These are phyloP conservation scores for Trichoderma brevicompactum DNA, from an alignment of 2,329 filamentous ascomycete genomes.

Conservation along the genomic window DNA sequence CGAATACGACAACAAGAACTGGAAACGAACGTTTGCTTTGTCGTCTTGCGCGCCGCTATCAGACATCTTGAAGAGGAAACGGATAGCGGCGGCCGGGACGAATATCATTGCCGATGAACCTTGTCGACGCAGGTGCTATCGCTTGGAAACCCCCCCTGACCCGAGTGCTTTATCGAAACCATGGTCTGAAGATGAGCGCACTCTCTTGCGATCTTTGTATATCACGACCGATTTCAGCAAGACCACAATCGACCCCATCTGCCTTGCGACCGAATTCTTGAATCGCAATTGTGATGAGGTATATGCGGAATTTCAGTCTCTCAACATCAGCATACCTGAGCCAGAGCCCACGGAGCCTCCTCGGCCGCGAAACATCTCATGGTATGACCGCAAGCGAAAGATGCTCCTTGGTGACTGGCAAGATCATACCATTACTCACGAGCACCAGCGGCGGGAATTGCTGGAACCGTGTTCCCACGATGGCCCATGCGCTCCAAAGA, in stretches of 20 bases:
- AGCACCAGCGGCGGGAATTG: constrained; percentile 60
- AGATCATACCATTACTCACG: constrained; percentile 58
- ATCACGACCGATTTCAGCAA: constrained; percentile 48
- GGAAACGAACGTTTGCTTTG: constrained; percentile 59
- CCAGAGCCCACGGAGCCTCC: constrained; percentile 38
- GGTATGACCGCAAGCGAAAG: constrained; percentile 63
- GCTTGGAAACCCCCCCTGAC: constrained; percentile 32
- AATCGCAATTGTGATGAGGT: constrained; percentile 59
- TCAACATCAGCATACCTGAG: constrained; percentile 37
- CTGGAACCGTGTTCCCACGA: constrained; percentile 71
- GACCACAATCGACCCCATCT: constrained; percentile 50
- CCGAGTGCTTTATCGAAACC: constrained; percentile 34
- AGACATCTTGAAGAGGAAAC: constrained; percentile 40
- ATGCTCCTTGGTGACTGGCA: constrained; percentile 59
- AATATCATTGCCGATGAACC: constrained; percentile 31
- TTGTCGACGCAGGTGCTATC: constrained; percentile 52
- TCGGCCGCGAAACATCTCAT: constrained; percentile 52
- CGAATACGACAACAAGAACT: constrained; percentile 58
- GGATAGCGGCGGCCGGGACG: constrained; percentile 28
- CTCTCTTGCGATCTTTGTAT: constrained; percentile 54
- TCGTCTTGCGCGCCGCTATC: constrained; percentile 40
- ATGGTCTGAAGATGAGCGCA: constrained; percentile 56
- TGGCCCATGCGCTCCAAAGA: constrained; percentile 63
- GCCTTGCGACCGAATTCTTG: constrained; percentile 55
- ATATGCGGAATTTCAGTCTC: constrained; percentile 40